These are phyloP conservation scores for Colletotrichum costaricense DNA, from an alignment of 2,329 filamentous ascomycete genomes.

Conservation along the genomic window DNA sequence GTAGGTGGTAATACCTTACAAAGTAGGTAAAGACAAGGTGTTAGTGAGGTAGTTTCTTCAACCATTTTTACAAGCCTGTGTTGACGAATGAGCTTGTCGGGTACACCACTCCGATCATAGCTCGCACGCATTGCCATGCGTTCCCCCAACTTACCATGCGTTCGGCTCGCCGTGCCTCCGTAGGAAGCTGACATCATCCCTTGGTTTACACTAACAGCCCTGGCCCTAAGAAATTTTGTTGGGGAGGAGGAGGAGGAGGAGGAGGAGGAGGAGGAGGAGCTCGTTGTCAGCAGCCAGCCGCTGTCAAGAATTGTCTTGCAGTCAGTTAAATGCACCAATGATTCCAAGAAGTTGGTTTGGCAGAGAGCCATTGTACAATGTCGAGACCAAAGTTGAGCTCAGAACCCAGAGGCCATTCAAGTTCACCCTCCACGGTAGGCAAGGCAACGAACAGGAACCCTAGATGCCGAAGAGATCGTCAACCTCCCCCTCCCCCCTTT, in stretches of 20 bases:
- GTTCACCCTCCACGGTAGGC: background rate
- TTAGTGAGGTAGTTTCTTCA: background rate
- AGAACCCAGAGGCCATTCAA: background rate
- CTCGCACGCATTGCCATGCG: conserved; percentile 1
- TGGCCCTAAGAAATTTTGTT: conserved; percentile 2
- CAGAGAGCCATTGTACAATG: background rate
- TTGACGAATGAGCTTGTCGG: conserved; percentile 7
- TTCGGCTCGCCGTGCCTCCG: conserved; percentile 28
- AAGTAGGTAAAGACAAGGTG: no score
- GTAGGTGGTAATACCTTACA: background rate
- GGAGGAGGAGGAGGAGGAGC: no score
- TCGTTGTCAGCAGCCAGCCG: background rate
- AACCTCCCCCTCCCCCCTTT: background rate
- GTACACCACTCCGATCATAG: conserved; percentile 4
- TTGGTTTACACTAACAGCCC: background rate
- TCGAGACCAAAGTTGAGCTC: background rate
- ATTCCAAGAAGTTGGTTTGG: background rate
- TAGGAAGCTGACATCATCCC: conserved; percentile 22
- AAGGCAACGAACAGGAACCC: background rate
- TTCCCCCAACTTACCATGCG: conserved; percentile 10
- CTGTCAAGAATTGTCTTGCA: background rate
- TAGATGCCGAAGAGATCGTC: conserved; percentile 11
- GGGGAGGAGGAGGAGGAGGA: background rate
- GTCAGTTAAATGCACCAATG: background rate
- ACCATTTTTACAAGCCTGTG: background rate